Base-by-base conservation (phyloP, 192 early-diverging fungal species). In the Phycomyces blakesleeanus region DNA sequence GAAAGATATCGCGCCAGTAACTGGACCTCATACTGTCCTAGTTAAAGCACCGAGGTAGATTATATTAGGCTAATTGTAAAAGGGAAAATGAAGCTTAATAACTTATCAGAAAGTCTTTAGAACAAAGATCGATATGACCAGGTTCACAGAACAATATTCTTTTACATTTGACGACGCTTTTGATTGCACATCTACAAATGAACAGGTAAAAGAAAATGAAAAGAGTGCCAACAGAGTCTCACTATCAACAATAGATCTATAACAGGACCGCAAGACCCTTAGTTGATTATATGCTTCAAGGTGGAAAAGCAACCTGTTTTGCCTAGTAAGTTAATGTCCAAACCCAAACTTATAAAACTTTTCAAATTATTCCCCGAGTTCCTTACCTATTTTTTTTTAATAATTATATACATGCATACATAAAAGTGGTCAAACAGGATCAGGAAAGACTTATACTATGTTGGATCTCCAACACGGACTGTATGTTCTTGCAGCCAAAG, bases 251-350 rank as follows among this genome's bases (percentile, higher is more conserved):
- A 37, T 44, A 72, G 84, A 84, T 92, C 2, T 99, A 99, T 73
- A 74, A 83, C 62, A 80, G 91, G 55, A 98, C 97, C 10, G 97
- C 97, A 38, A 83, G 81, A 59, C 97, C 97, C 0, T 76, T 99
- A 39, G 95, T 99, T 0, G 86, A 94, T 55, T 97, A 95, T 76
- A 85, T 98, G 10, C 97, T 99, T 55, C 72, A 74, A n/a, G 97
- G 97, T 5, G 95, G 97, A 49, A 97, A 98, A 63, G 95, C 94
- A 0, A 99, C 97, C 8, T 98, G 95, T 68, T 99, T 99, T 89
- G 97, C 95, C 54, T 97, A 97, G 90, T 90, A 87, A 73, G 84
- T 81, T 38, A 49, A 18, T 16, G 15, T 0, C 6, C 25, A 54
- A 63, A 34, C 7, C 29, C 29, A 34, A 34, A 34, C 29, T 7